Conservation (phyloP, 805 yeast genomes). For the Myxozyma neglecta region DNA sequence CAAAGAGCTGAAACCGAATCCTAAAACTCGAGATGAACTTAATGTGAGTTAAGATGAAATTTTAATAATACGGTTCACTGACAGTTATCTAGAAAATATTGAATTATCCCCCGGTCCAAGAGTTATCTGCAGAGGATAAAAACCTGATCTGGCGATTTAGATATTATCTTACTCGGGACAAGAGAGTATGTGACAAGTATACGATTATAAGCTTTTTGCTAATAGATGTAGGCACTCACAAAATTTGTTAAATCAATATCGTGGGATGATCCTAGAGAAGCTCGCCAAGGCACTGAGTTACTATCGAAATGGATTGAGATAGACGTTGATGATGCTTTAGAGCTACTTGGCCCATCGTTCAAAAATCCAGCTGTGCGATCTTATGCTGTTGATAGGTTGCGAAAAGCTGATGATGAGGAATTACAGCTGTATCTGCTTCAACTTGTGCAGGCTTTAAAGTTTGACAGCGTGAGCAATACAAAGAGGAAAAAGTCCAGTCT, state of each 20-base stretch:
- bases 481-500: constrained; percentile 36
- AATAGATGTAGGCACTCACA: constrained; percentile 50
- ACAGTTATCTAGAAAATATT: constrained; percentile 46
- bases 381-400: constrained; percentile 83
- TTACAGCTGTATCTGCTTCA: constrained; percentile 80
- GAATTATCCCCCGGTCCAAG: constrained; percentile 78
- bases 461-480: constrained; percentile 50
- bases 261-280: constrained; percentile 83
- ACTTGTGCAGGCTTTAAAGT: constrained; percentile 85
- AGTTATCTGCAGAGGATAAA: constrained; percentile 76
- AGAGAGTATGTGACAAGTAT: constrained; percentile 39
- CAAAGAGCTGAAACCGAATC: constrained; percentile 83
- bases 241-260: constrained; percentile 85
- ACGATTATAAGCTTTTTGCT: neutral
- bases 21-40: constrained; percentile 74
- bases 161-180: constrained; percentile 70
- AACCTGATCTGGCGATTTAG: constrained; percentile 89
- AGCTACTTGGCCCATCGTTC: constrained; percentile 76
- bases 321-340: constrained; percentile 82
- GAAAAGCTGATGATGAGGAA: constrained; percentile 71
- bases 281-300: constrained; percentile 72
- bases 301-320: constrained; percentile 71
- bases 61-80: neutral
- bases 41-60: constrained; percentile 38
- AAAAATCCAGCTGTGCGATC: constrained; percentile 71